These are phyloP conservation scores for Rutstroemia sp. DNA, from an alignment of 2,329 filamentous ascomycete genomes.

Conservation along the genomic window DNA sequence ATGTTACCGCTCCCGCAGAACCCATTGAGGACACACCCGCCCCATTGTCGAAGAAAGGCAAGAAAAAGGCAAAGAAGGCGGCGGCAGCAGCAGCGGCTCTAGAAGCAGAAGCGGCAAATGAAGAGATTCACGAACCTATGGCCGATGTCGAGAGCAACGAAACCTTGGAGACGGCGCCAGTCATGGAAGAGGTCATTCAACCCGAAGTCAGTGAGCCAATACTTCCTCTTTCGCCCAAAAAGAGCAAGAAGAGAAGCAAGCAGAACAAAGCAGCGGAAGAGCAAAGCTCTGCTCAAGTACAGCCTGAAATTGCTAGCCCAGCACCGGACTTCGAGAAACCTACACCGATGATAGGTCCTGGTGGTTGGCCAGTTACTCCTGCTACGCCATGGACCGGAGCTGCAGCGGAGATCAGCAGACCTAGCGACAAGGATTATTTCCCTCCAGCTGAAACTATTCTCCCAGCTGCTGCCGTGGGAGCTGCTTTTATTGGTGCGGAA, in stretches of 20 bases:
- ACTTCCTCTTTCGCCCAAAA: background rate
- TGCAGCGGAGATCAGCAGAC: background rate
- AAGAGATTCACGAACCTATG: background rate
- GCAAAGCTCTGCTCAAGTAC: background rate
- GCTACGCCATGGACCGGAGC: conserved; percentile 13
- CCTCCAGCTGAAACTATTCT: conserved; percentile 9
- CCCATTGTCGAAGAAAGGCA: conserved; percentile 17
- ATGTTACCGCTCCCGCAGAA: background rate
- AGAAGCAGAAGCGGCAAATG: background rate
- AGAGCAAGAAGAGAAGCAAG: background rate
- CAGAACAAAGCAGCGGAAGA: background rate
- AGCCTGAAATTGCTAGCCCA: conserved; percentile 3
- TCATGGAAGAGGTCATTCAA: background rate
- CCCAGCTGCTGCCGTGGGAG: conserved; percentile 13
- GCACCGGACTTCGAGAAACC: conserved; percentile 13
- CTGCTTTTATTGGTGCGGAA: conserved; percentile 11
- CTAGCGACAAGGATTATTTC: conserved; percentile 11
- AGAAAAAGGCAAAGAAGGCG: conserved; percentile 14
- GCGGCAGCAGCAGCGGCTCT: background rate
- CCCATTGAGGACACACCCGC: background rate
- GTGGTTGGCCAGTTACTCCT: conserved; percentile 18
- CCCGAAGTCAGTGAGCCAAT: background rate
- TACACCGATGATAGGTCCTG: conserved; percentile 16
- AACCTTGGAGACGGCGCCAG: background rate
- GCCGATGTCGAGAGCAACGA: background rate